Percentiles rank a stretch among this genome's conserved stretches.
Conservation (phyloP, 495 filamentous ascomycete species). For the Trichoderma virens region DNA sequence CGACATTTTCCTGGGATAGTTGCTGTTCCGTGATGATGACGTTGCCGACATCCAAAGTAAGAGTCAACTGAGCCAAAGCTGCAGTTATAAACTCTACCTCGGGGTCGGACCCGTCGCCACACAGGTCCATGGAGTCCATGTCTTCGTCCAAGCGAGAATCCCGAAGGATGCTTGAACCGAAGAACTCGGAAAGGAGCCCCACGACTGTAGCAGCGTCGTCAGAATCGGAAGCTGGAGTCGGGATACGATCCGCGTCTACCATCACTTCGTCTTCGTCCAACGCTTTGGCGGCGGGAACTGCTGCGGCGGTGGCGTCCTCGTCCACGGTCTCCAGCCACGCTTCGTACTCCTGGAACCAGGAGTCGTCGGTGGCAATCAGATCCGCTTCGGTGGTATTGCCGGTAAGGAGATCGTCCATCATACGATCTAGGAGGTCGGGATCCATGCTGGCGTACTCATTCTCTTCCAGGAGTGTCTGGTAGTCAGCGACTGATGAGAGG, state of each 20-base stretch:
- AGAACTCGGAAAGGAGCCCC: neutral
- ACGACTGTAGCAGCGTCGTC: neutral
- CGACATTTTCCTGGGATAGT: neutral
- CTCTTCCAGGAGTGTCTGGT: neutral
- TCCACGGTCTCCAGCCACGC: neutral
- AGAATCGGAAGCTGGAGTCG: neutral
- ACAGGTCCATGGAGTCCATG: neutral
- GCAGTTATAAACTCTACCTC: conserved; percentile 1
- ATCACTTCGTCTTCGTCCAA: neutral
- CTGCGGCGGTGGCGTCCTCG: neutral
- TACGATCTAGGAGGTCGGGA: neutral
- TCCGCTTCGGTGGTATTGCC: neutral
- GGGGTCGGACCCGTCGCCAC: neutral
- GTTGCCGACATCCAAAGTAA: neutral
- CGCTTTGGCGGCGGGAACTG: neutral
- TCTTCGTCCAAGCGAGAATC: neutral
- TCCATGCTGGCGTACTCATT: neutral
- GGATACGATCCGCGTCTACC: neutral
- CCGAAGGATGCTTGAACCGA: neutral
- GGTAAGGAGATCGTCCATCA: neutral
- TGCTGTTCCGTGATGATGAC: neutral
- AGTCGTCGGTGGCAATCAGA: neutral
- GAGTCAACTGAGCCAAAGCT: conserved; percentile 1
- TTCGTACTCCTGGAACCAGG: neutral
- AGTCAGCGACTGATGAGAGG: conserved; percentile 3